Base-by-base conservation (phyloP, 441 rosid species). In the Adansonia grandidieri region DNA sequence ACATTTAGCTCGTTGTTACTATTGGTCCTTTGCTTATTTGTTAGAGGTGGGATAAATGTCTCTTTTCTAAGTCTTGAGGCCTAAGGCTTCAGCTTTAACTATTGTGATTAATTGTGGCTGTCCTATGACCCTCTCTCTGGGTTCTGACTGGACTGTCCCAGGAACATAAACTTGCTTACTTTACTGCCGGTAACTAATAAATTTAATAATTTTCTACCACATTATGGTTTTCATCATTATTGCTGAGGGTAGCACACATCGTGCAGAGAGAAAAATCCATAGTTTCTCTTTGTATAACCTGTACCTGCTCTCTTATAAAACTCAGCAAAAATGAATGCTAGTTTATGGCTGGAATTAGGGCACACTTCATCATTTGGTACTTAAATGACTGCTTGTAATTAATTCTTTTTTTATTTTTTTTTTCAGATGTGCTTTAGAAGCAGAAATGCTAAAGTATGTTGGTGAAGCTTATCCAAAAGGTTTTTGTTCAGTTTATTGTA, bases 381-480 rank as follows among this genome's bases (percentile, higher is more conserved):
- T 48, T 22, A 13, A 20, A 13, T 24, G n/a, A 6, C 20, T 67
- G 1, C 65, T 32, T 0, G 42, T 2, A n/a, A 65, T 24, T 32
- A 14, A 65, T 24, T 24, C 54, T 53, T 24, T 53, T 76, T 74
- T 72, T 57, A 2, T 2, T 11, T 60, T 37, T 51, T 51, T 64
- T 87, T 84, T 79, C 91, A 96, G 99, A 82, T 87, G 76, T 87
- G 89, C 94, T 79, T 84, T 96, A 62, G 99, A 96, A 82, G 93
- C 91, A 54, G 98, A 96, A 84, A 79, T 94, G 61, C 88, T 88
- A 40, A 92, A 87, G 85, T 96, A 96, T 82, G 96, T 87, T 69
- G 89, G 86, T 69, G 99, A 94, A 84, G 91, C 94, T 81, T 96
- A 94, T 85, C 98, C 98, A 5, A 96, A 93, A 85, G 99, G 99